Conservation (phyloP, 2,329 filamentous ascomycete genomes). For the Fusarium drepaniforme region DNA sequence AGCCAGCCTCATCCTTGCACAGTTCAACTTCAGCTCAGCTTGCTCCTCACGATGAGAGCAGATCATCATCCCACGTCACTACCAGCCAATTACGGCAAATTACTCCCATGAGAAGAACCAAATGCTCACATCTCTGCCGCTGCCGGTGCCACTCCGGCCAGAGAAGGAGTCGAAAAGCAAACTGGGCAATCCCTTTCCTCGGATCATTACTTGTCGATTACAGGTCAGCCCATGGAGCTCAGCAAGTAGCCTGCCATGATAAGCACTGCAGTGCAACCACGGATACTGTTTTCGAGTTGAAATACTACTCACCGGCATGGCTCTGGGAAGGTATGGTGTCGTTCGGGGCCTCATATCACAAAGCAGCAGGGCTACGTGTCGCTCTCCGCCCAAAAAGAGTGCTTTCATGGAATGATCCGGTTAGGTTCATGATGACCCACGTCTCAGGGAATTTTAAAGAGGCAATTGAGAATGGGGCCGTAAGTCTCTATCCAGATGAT, state of each 20-base stretch:
- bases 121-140: neutral
- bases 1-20: neutral
- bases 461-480: no score
- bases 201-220: neutral
- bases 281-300: neutral
- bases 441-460: no score
- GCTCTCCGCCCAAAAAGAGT: neutral
- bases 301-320: neutral
- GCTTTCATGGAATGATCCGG: fast-evolving
- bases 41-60: neutral
- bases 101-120: neutral
- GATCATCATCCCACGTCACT: neutral
- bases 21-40: neutral
- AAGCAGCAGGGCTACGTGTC: neutral
- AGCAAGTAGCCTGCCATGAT: neutral
- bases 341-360: neutral
- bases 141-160: neutral
- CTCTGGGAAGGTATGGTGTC: conserved; percentile 3
- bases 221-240: neutral
- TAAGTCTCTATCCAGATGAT: neutral
- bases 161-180: neutral
- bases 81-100: neutral
- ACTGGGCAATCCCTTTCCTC: neutral
- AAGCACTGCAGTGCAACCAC: neutral
- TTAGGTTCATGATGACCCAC: no score